Base-by-base conservation (phyloP, 2,329 filamentous ascomycete species). In the Aspergillus ruber region DNA sequence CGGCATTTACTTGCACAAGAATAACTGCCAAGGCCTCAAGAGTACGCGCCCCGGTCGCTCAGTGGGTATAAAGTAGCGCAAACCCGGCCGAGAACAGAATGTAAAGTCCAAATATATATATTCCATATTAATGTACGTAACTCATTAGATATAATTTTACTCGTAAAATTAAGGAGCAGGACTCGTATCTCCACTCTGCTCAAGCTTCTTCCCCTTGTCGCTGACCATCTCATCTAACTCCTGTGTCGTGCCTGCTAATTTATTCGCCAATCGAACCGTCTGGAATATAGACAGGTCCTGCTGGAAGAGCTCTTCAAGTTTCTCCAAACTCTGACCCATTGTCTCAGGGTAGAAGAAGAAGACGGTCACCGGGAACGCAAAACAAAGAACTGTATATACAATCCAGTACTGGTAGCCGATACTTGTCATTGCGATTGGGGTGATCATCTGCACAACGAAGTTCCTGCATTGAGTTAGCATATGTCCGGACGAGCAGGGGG, bases 291-390 rank as follows among this genome's bases (percentile, higher is more conserved):
- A 33, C 20, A 47, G 35, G 44, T 47, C 46, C 2, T 23, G 41
- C 41, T 39, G 52, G 44, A 58, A 58, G 27, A 58, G 46, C 25
- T 54, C 40, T 20, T 58, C 47, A 10, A 57, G 43, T 23, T 45
- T 29, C 42, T 59, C 56, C 2, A 59, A 47, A 21, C 43, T 51
- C 20, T 50, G 54, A 9, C 50, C 46, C 49, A 51, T 55, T 1
- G 56, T 59, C 33, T 59, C 56, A 1, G 56, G 56, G 25, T 53
- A 58, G 46, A 59, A 51, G 20, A 59, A 50, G 29, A 56, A 59
- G 9, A 56, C 53, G 1, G 40, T 12, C 5, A 47, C 35, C 1
- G 51, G 50, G 7, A 55, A 52, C 20, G 45, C 39, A 3, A 47
- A 50, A 2, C 43, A 50, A 18, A 58, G 50, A 5, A 56, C 46